Evolutionary conservation across 1,284 basidiomycete genomes (phyloP), one percentile per base, ranked within the genome.

Genomic region (Ganoderma lucidum): DNA sequence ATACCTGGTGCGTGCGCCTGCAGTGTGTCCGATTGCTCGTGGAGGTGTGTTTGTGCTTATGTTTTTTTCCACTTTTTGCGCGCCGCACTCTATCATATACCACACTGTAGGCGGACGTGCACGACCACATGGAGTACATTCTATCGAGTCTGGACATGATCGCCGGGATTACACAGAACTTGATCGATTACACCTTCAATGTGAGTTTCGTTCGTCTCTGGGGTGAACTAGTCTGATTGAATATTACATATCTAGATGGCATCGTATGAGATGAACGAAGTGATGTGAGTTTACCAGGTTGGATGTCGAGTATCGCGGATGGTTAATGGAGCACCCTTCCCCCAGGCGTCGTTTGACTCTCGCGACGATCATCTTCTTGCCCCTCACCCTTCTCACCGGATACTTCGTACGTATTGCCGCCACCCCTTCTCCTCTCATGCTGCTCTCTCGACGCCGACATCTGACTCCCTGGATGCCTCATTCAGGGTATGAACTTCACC

Each of bases 111-210:
- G 88, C 89, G 12, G 90, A 92, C 76, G 89, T 92, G 3, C 84
- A 87, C 69, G 90, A 92, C 74, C 90, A 92, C 73, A 90, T 90
- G 82, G 90, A 91, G 68, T 90, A 90, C 72, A 87, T 90, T 51
- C 77, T 92, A 56, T 83, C 84, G 8, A 90, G 87, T 71, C 74
- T 93, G 64, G 90, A 92, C 73, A 91, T 90, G 87, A 91, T 91
- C 74, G 84, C 88, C 6, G 85, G 83, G 23, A 87, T 90, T 68
- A 83, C 88, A 17, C 90, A 92, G 75, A 92, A 93, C 75, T 77
- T 93, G 74, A 91, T 93, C 74, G 86, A 86, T 69, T 93, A 89
- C 77, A 87, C 89, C 2, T 93, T 89, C 81, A 89, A 88, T 75
- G 86, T 87, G 51, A 42, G 83, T 69, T 64, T 39, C 39, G 15